Conservation (phyloP, 768 basidiomycete genomes). For the Boletus coccyginus region DNA sequence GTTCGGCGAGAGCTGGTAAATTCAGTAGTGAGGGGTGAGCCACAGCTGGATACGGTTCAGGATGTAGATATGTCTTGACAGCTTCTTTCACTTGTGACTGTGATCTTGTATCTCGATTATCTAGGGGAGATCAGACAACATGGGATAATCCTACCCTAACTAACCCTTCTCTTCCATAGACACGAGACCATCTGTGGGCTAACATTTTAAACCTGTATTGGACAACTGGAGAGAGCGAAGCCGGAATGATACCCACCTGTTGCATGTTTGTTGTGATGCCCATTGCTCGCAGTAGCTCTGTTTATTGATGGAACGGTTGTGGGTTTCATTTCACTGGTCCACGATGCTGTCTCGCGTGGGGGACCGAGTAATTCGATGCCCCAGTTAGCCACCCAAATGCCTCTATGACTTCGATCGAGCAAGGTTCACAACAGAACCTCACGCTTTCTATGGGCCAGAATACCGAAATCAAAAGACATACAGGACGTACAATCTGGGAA, state of each 20-base stretch:
- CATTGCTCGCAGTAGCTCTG: neutral
- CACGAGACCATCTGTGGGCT: neutral
- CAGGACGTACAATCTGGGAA: neutral
- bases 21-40: conserved; percentile 83
- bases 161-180: neutral
- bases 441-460: neutral
- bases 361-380: neutral
- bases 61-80: conserved; percentile 62
- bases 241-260: neutral
- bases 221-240: neutral
- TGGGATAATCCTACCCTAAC: no score
- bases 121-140: neutral
- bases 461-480: neutral
- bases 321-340: neutral
- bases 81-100: neutral
- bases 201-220: no score
- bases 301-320: neutral
- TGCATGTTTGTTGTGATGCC: neutral
- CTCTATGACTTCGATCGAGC: neutral
- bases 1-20: conserved; percentile 87
- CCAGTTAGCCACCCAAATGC: no score
- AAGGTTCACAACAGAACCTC: neutral
- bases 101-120: neutral
- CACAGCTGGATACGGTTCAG: conserved; percentile 58
- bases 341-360: neutral